Percentiles rank a stretch among this genome's conserved stretches.
phyloP scores from a whole-genome alignment of 208 protist genomes.

The Trypanosoma vivax region DNA sequence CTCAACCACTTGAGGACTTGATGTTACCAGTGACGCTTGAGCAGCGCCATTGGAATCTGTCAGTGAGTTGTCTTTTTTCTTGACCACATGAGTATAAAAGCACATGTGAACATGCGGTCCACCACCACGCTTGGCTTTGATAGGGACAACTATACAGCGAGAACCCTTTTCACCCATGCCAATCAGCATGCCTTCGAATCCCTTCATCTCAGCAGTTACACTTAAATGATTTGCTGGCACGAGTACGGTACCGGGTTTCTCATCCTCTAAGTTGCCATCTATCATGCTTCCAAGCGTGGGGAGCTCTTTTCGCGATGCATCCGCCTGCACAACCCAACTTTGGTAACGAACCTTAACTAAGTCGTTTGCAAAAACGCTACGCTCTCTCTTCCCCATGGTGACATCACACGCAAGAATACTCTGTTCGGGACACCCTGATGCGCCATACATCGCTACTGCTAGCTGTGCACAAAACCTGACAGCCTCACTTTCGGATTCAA shows the following conservation, averaged over 20 bases:
- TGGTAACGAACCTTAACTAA: slow-evolving; percentile 42
- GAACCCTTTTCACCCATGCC: slow-evolving; percentile 57
- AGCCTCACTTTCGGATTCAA: slow-evolving; percentile 30
- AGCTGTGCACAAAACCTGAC: slow-evolving; percentile 56
- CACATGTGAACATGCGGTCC: slow-evolving; percentile 61
- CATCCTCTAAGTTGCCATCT: slow-evolving; percentile 33
- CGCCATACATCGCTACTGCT: slow-evolving; percentile 62
- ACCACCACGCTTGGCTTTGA: slow-evolving; percentile 30
- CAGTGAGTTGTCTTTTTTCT: slow-evolving; percentile 31
- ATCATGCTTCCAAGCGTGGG: slow-evolving; percentile 60
- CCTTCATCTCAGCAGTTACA: slow-evolving; percentile 51
- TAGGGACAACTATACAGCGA: slow-evolving; percentile 55
- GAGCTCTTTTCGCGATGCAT: slow-evolving; percentile 16
- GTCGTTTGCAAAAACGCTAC: slow-evolving; percentile 53
- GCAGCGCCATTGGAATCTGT: neutral
- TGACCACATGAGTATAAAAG: slow-evolving; percentile 43
- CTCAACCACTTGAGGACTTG: neutral
- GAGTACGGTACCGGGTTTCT: slow-evolving; percentile 31
- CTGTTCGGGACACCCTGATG: slow-evolving; percentile 39
- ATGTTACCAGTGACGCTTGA: neutral
- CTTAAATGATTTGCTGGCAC: slow-evolving; percentile 58
- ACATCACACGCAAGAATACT: slow-evolving; percentile 57
- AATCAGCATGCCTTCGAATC: slow-evolving; percentile 74
- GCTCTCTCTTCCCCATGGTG: slow-evolving; percentile 26
- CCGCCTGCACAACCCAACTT: slow-evolving; percentile 55